Evolutionary conservation across 108 stramenopile genomes (phyloP).

Genomic region (Parietichytrium sp.): DNA sequence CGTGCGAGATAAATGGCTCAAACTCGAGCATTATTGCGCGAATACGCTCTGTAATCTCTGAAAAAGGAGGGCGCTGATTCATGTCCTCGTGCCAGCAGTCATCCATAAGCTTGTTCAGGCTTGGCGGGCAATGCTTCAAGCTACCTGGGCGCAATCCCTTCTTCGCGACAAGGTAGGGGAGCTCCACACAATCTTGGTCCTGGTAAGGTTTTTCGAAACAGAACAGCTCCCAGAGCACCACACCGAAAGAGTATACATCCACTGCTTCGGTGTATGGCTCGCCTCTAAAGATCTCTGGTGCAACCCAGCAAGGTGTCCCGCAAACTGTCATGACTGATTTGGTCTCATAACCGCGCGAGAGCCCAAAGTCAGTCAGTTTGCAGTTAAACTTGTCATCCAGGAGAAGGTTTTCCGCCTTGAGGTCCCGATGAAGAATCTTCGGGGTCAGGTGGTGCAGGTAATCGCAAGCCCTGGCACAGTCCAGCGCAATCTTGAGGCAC

Average conservation of each 20-base stretch:
- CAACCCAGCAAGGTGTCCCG: slow-evolving; percentile 43
- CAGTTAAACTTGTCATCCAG: slow-evolving; percentile 40
- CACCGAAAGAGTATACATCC: slow-evolving; percentile 40
- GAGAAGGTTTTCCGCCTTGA: slow-evolving; percentile 43
- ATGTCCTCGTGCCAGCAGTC: slow-evolving; percentile 58
- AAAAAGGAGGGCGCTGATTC: slow-evolving; percentile 51
- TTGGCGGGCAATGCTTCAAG: background rate
- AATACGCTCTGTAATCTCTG: slow-evolving; percentile 36
- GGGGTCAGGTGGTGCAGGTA: slow-evolving; percentile 34
- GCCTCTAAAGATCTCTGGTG: slow-evolving; percentile 42
- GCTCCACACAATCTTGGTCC: slow-evolving; percentile 40
- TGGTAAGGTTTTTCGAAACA: slow-evolving; percentile 42
- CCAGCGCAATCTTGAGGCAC: slow-evolving; percentile 24
- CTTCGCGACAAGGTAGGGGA: slow-evolving; percentile 42
- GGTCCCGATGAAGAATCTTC: slow-evolving; percentile 38
- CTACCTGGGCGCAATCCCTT: slow-evolving; percentile 30
- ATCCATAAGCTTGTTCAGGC: slow-evolving; percentile 51
- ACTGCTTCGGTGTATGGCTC: slow-evolving; percentile 42
- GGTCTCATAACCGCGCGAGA: slow-evolving; percentile 25
- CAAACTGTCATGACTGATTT: slow-evolving; percentile 40
- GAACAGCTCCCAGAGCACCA: slow-evolving; percentile 44
- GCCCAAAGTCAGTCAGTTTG: slow-evolving; percentile 43
- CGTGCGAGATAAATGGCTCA: slow-evolving; percentile 24
- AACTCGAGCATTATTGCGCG: background rate
- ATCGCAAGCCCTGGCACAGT: background rate